Conservation (phyloP, 306 rosid genomes). For the Albizia julibrissin region DNA sequence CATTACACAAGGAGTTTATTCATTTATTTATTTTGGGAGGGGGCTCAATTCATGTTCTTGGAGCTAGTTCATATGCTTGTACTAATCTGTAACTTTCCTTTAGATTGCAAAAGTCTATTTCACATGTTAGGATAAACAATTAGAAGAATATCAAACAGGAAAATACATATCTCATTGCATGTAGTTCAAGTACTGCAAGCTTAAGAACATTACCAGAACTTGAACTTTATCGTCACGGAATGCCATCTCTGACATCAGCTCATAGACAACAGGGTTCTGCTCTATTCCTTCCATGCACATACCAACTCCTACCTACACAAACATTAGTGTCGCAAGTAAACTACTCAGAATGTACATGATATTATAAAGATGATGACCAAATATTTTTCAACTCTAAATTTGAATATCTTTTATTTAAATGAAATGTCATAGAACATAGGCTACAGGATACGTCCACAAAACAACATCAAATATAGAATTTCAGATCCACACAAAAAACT, state of each 20-base stretch:
- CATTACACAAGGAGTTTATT: background rate
- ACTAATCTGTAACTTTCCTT: background rate
- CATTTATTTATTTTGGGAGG: background rate
- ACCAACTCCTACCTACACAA: constrained; percentile 87
- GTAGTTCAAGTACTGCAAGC: constrained; percentile 4
- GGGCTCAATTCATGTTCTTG: background rate
- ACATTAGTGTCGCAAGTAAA: constrained; percentile 6
- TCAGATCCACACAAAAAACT: background rate
- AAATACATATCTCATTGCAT: constrained; percentile 1
- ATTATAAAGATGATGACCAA: background rate
- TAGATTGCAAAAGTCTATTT: background rate
- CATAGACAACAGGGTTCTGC: constrained; percentile 86
- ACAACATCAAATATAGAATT: constrained; percentile 2
- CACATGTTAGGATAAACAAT: background rate
- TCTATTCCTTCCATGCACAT: constrained; percentile 99
- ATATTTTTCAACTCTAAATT: constrained; percentile 13
- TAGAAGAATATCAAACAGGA: constrained; percentile 12
- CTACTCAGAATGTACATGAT: constrained; percentile 13
- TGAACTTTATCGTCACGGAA: constrained; percentile 71
- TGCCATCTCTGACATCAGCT: constrained; percentile 94
- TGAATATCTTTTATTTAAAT: constrained; percentile 10
- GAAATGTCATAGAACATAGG: constrained; percentile 13
- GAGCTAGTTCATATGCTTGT: constrained; percentile 1
- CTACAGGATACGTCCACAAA: background rate
- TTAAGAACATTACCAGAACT: constrained; percentile 55